A percentile compares a stretch with the other conserved stretches of the same genome.
Evolutionary conservation across 148 eudicot species (phyloP).

Genomic region (Simmondsia chinensis): DNA sequence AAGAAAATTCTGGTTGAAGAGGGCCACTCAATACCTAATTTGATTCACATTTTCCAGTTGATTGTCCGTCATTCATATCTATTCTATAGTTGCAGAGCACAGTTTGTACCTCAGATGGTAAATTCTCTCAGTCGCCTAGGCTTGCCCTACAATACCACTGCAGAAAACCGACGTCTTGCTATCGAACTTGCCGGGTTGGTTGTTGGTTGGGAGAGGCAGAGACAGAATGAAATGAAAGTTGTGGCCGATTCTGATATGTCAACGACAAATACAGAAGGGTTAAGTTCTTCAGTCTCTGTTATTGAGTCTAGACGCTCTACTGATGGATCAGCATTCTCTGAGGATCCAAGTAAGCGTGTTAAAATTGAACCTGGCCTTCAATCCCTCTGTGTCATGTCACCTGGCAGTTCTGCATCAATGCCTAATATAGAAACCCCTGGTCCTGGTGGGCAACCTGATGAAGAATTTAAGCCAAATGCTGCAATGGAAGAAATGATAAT

Average conservation of each 20-base stretch:
- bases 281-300: slow-evolving; percentile 35
- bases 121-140: slow-evolving; percentile 97
- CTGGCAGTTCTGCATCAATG: slow-evolving; percentile 81
- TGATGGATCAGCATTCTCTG: slow-evolving; percentile 56
- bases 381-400: slow-evolving; percentile 84
- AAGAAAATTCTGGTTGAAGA: slow-evolving; percentile 98
- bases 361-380: slow-evolving; percentile 97
- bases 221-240: slow-evolving; percentile 82
- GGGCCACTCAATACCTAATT: slow-evolving; percentile 95
- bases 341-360: slow-evolving; percentile 74
- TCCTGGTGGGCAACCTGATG: slow-evolving; percentile 85
- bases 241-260: slow-evolving; percentile 40
- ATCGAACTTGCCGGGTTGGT: slow-evolving; percentile 99
- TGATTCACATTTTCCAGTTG: slow-evolving; percentile 96
- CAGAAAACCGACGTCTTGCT: slow-evolving; percentile 96
- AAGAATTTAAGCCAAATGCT: slow-evolving; percentile 97
- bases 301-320: slow-evolving; percentile 47
- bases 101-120: slow-evolving; percentile 99
- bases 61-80: slow-evolving; percentile 99
- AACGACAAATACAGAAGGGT: slow-evolving; percentile 43
- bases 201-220: slow-evolving; percentile 96
- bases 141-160: slow-evolving; percentile 80
- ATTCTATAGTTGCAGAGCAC: slow-evolving; percentile 94
- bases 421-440: slow-evolving; percentile 92
- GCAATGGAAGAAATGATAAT: slow-evolving; percentile 99